Evolutionary conservation across 306 rosid genomes (phyloP).

Genomic region (Citrullus mucosospermus): DNA sequence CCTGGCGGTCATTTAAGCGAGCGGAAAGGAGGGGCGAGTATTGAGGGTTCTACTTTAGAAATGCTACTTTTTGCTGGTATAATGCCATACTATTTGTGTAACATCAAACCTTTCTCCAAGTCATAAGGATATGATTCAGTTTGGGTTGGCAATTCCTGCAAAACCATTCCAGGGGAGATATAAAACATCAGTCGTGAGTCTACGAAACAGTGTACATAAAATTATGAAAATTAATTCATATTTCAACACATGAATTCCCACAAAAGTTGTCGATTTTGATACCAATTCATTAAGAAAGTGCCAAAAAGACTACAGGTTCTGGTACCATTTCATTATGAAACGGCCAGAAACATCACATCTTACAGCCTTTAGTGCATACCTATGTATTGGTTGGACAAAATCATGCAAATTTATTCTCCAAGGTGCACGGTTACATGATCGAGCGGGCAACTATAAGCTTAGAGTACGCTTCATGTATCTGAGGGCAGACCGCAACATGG

Average conservation of each 20-base stretch:
- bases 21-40: neutral
- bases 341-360: neutral
- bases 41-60: neutral
- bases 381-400: conserved; percentile 15
- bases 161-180: conserved; percentile 9
- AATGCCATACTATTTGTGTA: neutral
- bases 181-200: neutral
- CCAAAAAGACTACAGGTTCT: neutral
- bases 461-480: conserved; percentile 70
- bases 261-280: neutral
- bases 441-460: conserved; percentile 24
- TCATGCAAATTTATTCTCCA: neutral
- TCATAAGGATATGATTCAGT: neutral
- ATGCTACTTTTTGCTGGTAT: neutral
- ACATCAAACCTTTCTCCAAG: neutral
- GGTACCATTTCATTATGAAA: neutral
- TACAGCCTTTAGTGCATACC: conserved; percentile 16
- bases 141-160: conserved; percentile 11
- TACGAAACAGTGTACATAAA: neutral
- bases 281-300: neutral
- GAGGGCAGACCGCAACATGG: conserved; percentile 88
- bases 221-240: neutral
- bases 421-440: conserved; percentile 3
- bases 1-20: neutral
- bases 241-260: neutral